phyloP scores from a whole-genome alignment of 768 basidiomycete genomes.

The Hericium erinaceus region DNA sequence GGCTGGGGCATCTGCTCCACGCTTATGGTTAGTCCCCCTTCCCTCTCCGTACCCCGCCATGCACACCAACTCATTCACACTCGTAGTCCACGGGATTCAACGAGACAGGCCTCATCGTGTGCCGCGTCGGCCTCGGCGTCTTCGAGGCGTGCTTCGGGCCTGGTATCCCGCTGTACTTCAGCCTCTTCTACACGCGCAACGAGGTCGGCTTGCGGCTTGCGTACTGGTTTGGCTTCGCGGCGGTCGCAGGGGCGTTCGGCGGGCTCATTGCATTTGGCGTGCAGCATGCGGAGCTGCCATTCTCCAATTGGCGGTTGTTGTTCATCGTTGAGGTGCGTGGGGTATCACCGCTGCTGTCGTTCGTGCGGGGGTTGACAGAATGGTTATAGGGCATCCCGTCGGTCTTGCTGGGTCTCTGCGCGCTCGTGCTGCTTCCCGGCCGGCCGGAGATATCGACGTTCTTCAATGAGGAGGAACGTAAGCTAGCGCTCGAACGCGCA shows the following conservation, averaged over 20 bases:
- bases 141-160: slow-evolving; percentile 78
- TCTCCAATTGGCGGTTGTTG: slow-evolving; percentile 51
- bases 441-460: slow-evolving; percentile 62
- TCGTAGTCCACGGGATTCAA: slow-evolving; percentile 52
- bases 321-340: slow-evolving; percentile 60
- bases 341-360: neutral
- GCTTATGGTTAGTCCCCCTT: slow-evolving; percentile 40
- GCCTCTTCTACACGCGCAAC: slow-evolving; percentile 69
- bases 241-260: slow-evolving; percentile 77
- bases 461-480: slow-evolving; percentile 41
- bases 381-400: slow-evolving; percentile 52
- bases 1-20: slow-evolving; percentile 76
- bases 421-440: slow-evolving; percentile 51
- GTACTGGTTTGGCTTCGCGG: slow-evolving; percentile 80
- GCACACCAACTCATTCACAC: neutral
- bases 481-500: slow-evolving; percentile 58
- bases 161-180: slow-evolving; percentile 69
- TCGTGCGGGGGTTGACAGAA: neutral
- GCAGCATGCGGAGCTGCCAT: slow-evolving; percentile 43
- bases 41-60: neutral
- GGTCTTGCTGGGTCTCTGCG: slow-evolving; percentile 49
- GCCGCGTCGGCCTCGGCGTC: slow-evolving; percentile 57
- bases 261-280: slow-evolving; percentile 79
- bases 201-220: slow-evolving; percentile 72
- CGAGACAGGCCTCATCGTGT: slow-evolving; percentile 47